phyloP scores from a whole-genome alignment of 495 filamentous ascomycete species.

The Penicillium salamii region DNA sequence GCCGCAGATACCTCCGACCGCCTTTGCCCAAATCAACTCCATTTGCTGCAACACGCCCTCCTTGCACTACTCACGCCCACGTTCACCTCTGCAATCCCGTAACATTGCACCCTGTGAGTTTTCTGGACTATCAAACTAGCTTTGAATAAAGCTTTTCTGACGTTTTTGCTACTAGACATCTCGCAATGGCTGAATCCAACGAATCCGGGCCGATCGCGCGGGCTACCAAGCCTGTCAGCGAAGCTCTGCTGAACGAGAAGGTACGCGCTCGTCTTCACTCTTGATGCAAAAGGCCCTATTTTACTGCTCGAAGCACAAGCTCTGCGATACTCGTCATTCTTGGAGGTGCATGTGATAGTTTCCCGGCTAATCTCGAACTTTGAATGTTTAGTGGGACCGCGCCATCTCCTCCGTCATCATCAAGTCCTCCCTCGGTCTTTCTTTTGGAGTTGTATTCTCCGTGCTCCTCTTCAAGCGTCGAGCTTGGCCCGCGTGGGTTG shows the following conservation, averaged over 20 bases:
- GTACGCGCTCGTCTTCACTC: conserved; percentile 43
- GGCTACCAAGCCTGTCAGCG: conserved; percentile 77
- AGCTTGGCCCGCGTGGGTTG: conserved; percentile 92
- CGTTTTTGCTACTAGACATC: conserved; percentile 17
- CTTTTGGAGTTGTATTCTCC: conserved; percentile 96
- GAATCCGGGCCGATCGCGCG: conserved; percentile 49
- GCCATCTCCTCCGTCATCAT: conserved; percentile 95
- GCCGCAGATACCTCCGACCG: conserved; percentile 41
- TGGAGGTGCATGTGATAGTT: conserved; percentile 1
- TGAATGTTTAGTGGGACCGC: conserved; percentile 79
- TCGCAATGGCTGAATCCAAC: conserved; percentile 56
- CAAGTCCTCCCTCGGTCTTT: conserved; percentile 88
- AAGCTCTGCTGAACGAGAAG: conserved; percentile 94
- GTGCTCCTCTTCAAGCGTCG: conserved; percentile 96
- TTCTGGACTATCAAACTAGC: background rate
- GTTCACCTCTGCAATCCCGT: conserved; percentile 21
- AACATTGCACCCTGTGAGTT: conserved; percentile 10
- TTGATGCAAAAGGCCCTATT: background rate
- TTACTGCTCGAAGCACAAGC: background rate
- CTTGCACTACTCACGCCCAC: conserved; percentile 26
- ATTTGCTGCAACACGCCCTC: conserved; percentile 26
- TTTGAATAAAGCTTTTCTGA: conserved; percentile 1
- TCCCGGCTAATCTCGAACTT: conserved; percentile 18
- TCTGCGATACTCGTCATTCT: background rate
- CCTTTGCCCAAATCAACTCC: conserved; percentile 36